These are phyloP conservation scores for Aureobasidium sp. DNA, from an alignment of 2,329 filamentous ascomycete species.

Conservation along the genomic window DNA sequence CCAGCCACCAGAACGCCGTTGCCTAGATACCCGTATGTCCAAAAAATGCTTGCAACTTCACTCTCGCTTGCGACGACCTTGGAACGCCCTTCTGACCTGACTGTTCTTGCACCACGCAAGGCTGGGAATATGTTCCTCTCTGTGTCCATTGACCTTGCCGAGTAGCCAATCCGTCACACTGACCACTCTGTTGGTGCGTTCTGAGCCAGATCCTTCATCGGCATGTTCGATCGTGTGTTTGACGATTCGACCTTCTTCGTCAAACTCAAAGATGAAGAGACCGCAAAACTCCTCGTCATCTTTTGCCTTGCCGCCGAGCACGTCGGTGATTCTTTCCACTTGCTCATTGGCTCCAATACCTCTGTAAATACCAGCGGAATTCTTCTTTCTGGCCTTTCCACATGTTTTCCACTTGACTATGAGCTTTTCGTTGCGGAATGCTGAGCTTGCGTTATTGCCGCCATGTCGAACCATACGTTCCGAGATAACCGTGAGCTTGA, in stretches of 20 bases:
- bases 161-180: constrained; percentile 92
- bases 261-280: constrained; percentile 93
- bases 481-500: constrained; percentile 76
- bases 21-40: not conserved
- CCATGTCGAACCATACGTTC: constrained; percentile 69
- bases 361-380: constrained; percentile 38
- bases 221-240: constrained; percentile 93
- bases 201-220: constrained; percentile 74
- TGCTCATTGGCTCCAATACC: constrained; percentile 33
- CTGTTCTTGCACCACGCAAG: constrained; percentile 32
- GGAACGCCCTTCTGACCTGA: constrained; percentile 3
- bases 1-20: constrained; percentile 6
- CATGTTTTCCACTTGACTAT: constrained; percentile 83
- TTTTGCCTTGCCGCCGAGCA: constrained; percentile 45
- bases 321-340: constrained; percentile 46
- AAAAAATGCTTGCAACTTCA: not conserved
- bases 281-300: constrained; percentile 75
- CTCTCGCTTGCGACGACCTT: not conserved
- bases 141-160: constrained; percentile 57
- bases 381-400: constrained; percentile 41
- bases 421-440: constrained; percentile 60
- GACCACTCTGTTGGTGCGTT: constrained; percentile 76
- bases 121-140: constrained; percentile 30
- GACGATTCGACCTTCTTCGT: constrained; percentile 70
- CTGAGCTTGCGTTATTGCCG: constrained; percentile 31